Base-by-base conservation (phyloP, 192 early-diverging fungal species). In the Rhizoclosmatium globosum region DNA sequence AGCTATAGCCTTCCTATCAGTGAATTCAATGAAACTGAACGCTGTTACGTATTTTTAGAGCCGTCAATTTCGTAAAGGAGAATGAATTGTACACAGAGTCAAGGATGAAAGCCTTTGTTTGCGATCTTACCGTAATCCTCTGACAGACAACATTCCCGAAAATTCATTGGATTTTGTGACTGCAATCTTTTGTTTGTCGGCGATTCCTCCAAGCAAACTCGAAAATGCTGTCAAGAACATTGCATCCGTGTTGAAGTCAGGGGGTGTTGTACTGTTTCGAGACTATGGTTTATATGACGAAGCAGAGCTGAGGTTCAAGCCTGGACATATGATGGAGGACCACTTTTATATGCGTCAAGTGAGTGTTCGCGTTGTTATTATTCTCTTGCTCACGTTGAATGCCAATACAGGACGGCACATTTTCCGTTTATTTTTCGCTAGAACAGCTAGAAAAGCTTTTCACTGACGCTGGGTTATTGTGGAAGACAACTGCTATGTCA, bases 301-400 rank as follows among this genome's bases (percentile, higher is more conserved):
- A 62, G 87, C 89, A 2, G 84, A 89, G 70, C 79, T 85, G 45
- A 79, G 89, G 43, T 90, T 90, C 77, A 89, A 89, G 50, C 61
- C 87, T 48, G 78, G 78, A 31, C 77, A 85, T 46, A 81, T 83
- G 64, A 78, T 90, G 47, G 71, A 78, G 19, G 83, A 84, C 45
- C 69, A 78, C 11, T 83, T 88, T 65, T 90, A 88, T 74, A 78
- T 78, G 19, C 79, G 89, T 3, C 77, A 77, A 47, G 53, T 53
- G 44, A 21, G 48, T 41, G 9, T 19, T 11, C 41, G 11, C 11
- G 64, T 69, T 69, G 9, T 53, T 53, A 17, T 13, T 53, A 13
- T 13, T 53, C 17, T 53, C 50, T 53, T 53, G 50, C 6, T 53
- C 17, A 13, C 50, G 17, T 17, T 13, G 17, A 53, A 53, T 7